These are phyloP conservation scores for Blastomyces emzantsi DNA, from an alignment of 2,329 filamentous ascomycete genomes.

Conservation along the genomic window DNA sequence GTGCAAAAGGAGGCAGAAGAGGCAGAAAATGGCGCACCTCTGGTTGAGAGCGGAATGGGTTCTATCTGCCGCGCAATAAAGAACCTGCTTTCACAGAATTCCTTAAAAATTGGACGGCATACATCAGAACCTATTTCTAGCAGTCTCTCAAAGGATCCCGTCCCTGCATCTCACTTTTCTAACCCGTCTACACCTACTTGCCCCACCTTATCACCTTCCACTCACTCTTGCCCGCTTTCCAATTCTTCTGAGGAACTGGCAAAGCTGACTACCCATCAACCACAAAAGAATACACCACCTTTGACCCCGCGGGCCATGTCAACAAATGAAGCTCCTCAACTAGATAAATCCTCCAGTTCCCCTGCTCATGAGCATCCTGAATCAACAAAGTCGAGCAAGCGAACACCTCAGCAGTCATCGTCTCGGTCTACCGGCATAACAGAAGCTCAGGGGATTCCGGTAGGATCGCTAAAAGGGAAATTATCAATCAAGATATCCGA, in stretches of 20 bases:
- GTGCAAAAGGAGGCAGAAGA: slow-evolving; percentile 37
- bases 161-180: slow-evolving; percentile 60
- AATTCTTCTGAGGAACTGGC: slow-evolving; percentile 37
- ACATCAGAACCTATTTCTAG: slow-evolving; percentile 49
- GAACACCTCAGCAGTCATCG: slow-evolving; percentile 7
- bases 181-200: slow-evolving; percentile 54
- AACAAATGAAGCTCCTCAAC: slow-evolving; percentile 50
- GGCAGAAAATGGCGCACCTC: slow-evolving; percentile 30
- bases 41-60: slow-evolving; percentile 31
- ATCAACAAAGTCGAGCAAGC: slow-evolving; percentile 19
- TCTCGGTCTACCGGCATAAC: slow-evolving; percentile 18
- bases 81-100: slow-evolving; percentile 33
- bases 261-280: slow-evolving; percentile 67
- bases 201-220: slow-evolving; percentile 32
- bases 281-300: slow-evolving; percentile 78
- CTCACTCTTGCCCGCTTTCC: slow-evolving; percentile 34
- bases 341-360: slow-evolving; percentile 21
- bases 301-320: slow-evolving; percentile 85
- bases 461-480: slow-evolving; percentile 71
- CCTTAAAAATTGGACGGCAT: slow-evolving; percentile 34
- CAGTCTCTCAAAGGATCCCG: slow-evolving; percentile 54
- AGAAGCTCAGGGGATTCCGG: slow-evolving; percentile 46
- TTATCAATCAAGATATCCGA: slow-evolving; percentile 82
- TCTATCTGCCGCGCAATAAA: slow-evolving; percentile 39
- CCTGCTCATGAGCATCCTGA: slow-evolving; percentile 21